These are phyloP conservation scores for Ceratobasidium sp. DNA, from an alignment of 1,284 basidiomycete species.

Conservation along the genomic window DNA sequence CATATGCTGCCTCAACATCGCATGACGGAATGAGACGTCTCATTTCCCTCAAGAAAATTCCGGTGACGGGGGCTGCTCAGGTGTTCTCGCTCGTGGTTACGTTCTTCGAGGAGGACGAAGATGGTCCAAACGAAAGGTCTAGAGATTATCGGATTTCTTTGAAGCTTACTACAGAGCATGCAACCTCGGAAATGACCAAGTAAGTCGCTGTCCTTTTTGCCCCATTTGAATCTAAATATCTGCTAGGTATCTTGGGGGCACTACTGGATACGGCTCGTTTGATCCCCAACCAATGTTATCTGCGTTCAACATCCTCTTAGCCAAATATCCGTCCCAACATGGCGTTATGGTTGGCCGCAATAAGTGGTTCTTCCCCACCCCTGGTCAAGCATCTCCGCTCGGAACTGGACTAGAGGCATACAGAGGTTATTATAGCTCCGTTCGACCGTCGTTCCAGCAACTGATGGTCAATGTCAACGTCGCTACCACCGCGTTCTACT, in stretches of 20 bases:
- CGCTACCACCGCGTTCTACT: slow-evolving; percentile 82
- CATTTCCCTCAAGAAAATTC: slow-evolving; percentile 68
- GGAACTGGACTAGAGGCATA: slow-evolving; percentile 70
- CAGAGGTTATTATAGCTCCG: slow-evolving; percentile 80
- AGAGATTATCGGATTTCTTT: slow-evolving; percentile 75
- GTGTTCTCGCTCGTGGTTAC: slow-evolving; percentile 62
- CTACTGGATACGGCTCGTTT: slow-evolving; percentile 65
- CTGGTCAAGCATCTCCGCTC: slow-evolving; percentile 60
- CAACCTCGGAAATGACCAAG: slow-evolving; percentile 70
- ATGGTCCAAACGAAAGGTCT: slow-evolving; percentile 60
- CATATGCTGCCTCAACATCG: slow-evolving; percentile 69
- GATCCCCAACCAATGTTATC: slow-evolving; percentile 78
- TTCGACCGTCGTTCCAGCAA: slow-evolving; percentile 76
- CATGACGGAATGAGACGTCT: slow-evolving; percentile 78
- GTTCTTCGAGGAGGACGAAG: slow-evolving; percentile 76
- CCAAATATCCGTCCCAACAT: slow-evolving; percentile 70
- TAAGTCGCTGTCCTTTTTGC: slow-evolving; percentile 57
- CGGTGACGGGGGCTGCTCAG: slow-evolving; percentile 62
- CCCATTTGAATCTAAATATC: slow-evolving; percentile 47
- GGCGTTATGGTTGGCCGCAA: slow-evolving; percentile 80
- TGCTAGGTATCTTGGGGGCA: slow-evolving; percentile 70
- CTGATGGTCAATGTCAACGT: slow-evolving; percentile 85
- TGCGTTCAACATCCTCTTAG: slow-evolving; percentile 77
- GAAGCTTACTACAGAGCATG: slow-evolving; percentile 69
- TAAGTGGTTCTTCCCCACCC: slow-evolving; percentile 75